phyloP scores from a whole-genome alignment of 2,329 filamentous ascomycete species.

The Calonectria fujianensis region DNA sequence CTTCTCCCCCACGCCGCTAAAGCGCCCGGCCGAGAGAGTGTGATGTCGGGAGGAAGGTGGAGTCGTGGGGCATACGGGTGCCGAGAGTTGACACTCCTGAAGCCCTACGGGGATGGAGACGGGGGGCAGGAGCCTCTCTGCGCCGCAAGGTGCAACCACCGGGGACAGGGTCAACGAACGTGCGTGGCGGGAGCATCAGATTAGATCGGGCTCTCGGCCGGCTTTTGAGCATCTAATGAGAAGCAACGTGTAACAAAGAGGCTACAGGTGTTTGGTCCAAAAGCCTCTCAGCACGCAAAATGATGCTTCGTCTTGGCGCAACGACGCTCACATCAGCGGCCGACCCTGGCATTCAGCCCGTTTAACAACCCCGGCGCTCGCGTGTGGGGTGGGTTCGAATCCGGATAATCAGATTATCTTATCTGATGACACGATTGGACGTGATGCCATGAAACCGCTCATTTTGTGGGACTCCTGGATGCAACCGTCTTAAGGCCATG shows the following conservation, averaged over 20 bases:
- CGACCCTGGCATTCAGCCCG: slow-evolving; percentile 22
- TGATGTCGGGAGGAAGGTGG: slow-evolving; percentile 10
- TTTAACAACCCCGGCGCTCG: slow-evolving; percentile 3
- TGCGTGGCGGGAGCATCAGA: neutral
- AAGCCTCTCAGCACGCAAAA: neutral
- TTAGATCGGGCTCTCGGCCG: slow-evolving; percentile 4
- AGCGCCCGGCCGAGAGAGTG: slow-evolving; percentile 15
- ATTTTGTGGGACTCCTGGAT: neutral
- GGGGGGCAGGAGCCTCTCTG: neutral
- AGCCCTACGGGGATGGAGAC: slow-evolving; percentile 18
- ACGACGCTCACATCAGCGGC: slow-evolving; percentile 20
- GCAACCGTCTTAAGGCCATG: neutral
- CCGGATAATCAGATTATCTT: slow-evolving; percentile 20
- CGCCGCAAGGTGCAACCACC: neutral
- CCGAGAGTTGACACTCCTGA: neutral
- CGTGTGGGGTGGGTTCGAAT: slow-evolving; percentile 24
- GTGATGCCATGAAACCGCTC: slow-evolving; percentile 7
- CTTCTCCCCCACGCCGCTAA: slow-evolving; percentile 20
- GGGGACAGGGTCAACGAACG: neutral
- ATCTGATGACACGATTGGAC: slow-evolving; percentile 25
- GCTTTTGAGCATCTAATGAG: slow-evolving; percentile 2
- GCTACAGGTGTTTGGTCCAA: neutral
- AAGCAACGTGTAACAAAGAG: slow-evolving; percentile 16
- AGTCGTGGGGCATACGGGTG: slow-evolving; percentile 15
- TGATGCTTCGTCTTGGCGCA: slow-evolving; percentile 12